Conservation (phyloP, 441 rosid species). For the Heliophila coronopifolia region DNA sequence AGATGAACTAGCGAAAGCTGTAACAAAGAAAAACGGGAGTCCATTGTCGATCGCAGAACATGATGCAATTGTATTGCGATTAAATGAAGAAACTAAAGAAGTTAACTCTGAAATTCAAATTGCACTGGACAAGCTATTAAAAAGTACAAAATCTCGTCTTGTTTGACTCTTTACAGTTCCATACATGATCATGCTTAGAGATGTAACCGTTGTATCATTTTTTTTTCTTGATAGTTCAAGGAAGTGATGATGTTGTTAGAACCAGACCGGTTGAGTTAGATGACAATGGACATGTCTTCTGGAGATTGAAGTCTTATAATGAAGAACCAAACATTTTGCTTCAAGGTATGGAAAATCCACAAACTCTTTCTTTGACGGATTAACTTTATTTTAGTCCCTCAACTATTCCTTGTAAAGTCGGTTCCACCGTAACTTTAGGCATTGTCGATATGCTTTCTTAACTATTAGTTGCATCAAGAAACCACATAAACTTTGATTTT, state of each 20-base stretch:
- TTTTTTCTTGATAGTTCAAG: constrained; percentile 35
- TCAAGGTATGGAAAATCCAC: constrained; percentile 49
- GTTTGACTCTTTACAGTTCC: constrained; percentile 6
- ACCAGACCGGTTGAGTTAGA: constrained; percentile 44
- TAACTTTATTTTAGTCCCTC: no score
- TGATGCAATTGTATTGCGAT: constrained; percentile 28
- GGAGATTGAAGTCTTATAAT: constrained; percentile 47
- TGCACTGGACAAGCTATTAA: constrained; percentile 25
- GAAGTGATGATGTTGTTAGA: constrained; percentile 63
- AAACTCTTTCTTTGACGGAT: no score
- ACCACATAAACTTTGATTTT: no score
- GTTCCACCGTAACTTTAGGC: no score
- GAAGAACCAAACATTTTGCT: constrained; percentile 43
- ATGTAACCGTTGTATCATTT: background rate
- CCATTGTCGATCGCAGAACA: constrained; percentile 33
- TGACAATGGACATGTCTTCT: constrained; percentile 43
- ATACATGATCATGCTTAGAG: background rate
- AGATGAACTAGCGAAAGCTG: constrained; percentile 37
- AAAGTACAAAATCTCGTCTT: constrained; percentile 35
- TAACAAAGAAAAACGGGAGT: constrained; percentile 32
- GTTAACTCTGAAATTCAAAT: constrained; percentile 23
- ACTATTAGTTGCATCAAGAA: no score
- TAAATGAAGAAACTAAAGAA: constrained; percentile 34
- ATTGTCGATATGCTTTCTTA: no score
- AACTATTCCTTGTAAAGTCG: no score